Base-by-base conservation (phyloP, 225 moss, liverwort and hornwort genomes). In the Anthoceros angustus region DNA sequence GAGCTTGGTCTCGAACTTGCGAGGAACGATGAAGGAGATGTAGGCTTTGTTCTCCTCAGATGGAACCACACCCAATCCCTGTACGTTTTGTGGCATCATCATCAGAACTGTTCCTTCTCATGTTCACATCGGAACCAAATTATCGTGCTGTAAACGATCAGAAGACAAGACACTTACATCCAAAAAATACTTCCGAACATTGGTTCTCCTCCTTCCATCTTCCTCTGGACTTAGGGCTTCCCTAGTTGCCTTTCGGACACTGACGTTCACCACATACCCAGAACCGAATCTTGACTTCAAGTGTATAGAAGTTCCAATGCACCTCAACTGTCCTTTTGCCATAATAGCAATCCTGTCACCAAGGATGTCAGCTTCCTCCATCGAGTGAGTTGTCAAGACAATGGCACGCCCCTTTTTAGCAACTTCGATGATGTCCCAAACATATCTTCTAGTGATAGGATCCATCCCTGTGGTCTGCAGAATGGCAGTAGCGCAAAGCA, bases 361-460 rank as follows among this genome's bases (percentile, higher is more conserved):
- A 41, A 98, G 70, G 48, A 98, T 89, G 43, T 98, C 98, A 61
- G 98, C 98, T 66, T 98, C 98, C 70, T 98, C 98, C 98, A 98
- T 98, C 0, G 92, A 98, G 65, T 98, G 98, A 63, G 98, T 98
- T 2, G 98, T 98, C 79, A 98, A 67, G 69, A 98, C 92, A 48
- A 98, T 98, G 0, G 98, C 98, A 42, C 98, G 92, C 6, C 92
- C 98, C 68, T 74, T 87, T 75, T 98, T 98, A 9, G 92, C 87
- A 7, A 85, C 70, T 70, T 92, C 92, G 55, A 98, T 92, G 62
- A 98, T 92, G 63, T 98, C 98, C 98, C 98, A 98, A 39, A 98
- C 98, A 65, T 92, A 84, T 62, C 98, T 83, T 70, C 98, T 75
- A 0, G 98, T 92, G 10, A 92, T 83, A 16, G 98, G 98, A 74